Evolutionary conservation across 352 stramenopile species (phyloP).

Genomic region (Phytopythium kandeliae): DNA sequence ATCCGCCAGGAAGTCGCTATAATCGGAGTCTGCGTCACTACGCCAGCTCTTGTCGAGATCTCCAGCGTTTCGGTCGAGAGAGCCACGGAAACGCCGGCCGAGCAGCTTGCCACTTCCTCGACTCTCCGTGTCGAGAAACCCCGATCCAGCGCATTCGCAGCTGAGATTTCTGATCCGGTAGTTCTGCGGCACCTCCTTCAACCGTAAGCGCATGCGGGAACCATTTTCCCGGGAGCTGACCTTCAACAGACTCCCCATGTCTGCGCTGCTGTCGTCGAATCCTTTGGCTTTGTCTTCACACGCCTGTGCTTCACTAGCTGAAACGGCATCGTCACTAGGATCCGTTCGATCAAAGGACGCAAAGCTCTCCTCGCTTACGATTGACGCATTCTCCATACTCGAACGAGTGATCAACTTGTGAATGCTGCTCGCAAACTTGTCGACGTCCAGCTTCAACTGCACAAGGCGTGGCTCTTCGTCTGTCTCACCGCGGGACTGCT

Average conservation of each 20-base stretch:
- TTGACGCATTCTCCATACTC: slow-evolving; percentile 5
- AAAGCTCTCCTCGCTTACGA: background rate
- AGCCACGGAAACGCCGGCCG: slow-evolving; percentile 22
- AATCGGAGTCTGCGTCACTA: slow-evolving; percentile 70
- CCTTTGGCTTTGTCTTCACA: slow-evolving; percentile 2
- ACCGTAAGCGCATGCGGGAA: slow-evolving; percentile 64
- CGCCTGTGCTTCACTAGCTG: background rate
- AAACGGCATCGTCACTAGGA: background rate
- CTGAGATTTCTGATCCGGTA: slow-evolving; percentile 66
- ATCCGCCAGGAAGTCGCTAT: slow-evolving; percentile 71
- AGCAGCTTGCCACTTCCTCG: slow-evolving; percentile 23
- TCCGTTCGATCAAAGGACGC: background rate
- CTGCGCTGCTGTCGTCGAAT: background rate
- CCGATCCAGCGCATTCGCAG: slow-evolving; percentile 43
- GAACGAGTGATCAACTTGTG: slow-evolving; percentile 58
- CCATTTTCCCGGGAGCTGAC: slow-evolving; percentile 63
- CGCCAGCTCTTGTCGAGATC: slow-evolving; percentile 56
- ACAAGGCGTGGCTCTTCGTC: slow-evolving; percentile 38
- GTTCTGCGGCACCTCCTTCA: slow-evolving; percentile 62
- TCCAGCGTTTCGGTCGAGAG: slow-evolving; percentile 16
- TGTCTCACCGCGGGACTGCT: slow-evolving; percentile 19
- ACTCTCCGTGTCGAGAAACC: slow-evolving; percentile 41
- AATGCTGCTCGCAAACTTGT: slow-evolving; percentile 74
- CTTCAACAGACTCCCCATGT: slow-evolving; percentile 38
- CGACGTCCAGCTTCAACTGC: slow-evolving; percentile 61